Percentiles rank a stretch among this genome's conserved stretches.
phyloP scores from a whole-genome alignment of 495 filamentous ascomycete species.

The Pseudoneurospora amorphoporcata region DNA sequence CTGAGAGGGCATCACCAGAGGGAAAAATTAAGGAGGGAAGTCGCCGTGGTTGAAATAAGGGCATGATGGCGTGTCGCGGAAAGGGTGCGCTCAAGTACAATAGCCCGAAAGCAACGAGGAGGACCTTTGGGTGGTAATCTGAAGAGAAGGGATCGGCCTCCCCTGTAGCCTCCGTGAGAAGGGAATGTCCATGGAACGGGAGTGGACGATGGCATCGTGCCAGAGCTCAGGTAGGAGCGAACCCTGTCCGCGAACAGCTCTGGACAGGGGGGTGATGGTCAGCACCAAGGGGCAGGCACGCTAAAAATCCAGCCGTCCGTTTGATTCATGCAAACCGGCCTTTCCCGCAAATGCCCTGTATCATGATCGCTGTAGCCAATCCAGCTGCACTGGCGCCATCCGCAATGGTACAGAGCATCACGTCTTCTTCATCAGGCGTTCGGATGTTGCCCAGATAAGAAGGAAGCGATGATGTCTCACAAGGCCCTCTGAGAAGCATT shows the following conservation, averaged over 20 bases:
- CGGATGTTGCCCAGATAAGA: background rate
- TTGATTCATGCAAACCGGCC: background rate
- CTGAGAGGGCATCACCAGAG: constrained; percentile 7
- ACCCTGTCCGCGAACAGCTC: constrained; percentile 2
- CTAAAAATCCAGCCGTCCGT: constrained; percentile 1
- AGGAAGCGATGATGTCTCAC: background rate
- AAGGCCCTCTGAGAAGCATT: background rate
- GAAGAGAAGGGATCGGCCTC: background rate
- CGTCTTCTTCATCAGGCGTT: background rate
- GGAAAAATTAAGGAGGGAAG: background rate
- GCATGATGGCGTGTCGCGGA: background rate
- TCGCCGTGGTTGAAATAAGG: background rate
- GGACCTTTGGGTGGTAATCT: background rate
- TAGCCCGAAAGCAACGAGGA: constrained; percentile 2
- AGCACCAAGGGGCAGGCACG: background rate
- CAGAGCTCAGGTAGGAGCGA: constrained; percentile 4
- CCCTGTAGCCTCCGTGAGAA: background rate
- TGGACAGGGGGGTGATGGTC: background rate
- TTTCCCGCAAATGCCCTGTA: background rate
- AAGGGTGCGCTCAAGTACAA: background rate
- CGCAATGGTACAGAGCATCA: background rate
- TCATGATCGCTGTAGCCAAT: background rate
- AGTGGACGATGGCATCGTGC: constrained; percentile 6
- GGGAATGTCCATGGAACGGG: background rate
- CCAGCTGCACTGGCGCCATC: background rate